These are phyloP conservation scores for Diplotaxis tenuifolia DNA, from an alignment of 345 rosid species.

Conservation along the genomic window DNA sequence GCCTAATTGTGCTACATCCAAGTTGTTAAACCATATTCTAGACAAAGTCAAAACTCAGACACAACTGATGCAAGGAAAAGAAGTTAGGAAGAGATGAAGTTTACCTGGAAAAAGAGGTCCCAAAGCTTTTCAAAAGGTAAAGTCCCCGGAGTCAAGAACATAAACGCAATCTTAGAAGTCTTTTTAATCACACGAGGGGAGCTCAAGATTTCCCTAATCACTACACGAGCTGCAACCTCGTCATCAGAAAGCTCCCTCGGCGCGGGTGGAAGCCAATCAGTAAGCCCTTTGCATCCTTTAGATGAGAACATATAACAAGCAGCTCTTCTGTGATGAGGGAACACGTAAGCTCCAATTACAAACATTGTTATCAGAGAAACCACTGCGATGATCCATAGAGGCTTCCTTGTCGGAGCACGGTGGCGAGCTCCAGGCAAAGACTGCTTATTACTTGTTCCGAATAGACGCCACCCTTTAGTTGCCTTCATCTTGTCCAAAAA, in stretches of 20 bases:
- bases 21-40: no score
- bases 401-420: constrained; percentile 70
- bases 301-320: constrained; percentile 83
- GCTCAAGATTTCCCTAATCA: constrained; percentile 68
- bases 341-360: constrained; percentile 72
- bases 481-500: constrained; percentile 31
- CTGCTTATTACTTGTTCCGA: constrained; percentile 48
- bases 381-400: constrained; percentile 75
- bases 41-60: background rate
- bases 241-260: constrained; percentile 71
- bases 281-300: constrained; percentile 72
- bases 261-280: constrained; percentile 95
- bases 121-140: constrained; percentile 95
- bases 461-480: constrained; percentile 36
- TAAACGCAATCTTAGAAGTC: constrained; percentile 79
- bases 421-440: constrained; percentile 61
- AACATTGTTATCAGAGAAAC: constrained; percentile 72
- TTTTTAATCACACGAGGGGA: constrained; percentile 52
- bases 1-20: no score
- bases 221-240: constrained; percentile 73
- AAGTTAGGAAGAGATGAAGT: background rate
- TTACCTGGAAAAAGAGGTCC: constrained; percentile 83
- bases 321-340: constrained; percentile 64
- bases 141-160: constrained; percentile 91
- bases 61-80: background rate